These are phyloP conservation scores for Conticribra weissflogii DNA, from an alignment of 108 stramenopile species.

Conservation along the genomic window DNA sequence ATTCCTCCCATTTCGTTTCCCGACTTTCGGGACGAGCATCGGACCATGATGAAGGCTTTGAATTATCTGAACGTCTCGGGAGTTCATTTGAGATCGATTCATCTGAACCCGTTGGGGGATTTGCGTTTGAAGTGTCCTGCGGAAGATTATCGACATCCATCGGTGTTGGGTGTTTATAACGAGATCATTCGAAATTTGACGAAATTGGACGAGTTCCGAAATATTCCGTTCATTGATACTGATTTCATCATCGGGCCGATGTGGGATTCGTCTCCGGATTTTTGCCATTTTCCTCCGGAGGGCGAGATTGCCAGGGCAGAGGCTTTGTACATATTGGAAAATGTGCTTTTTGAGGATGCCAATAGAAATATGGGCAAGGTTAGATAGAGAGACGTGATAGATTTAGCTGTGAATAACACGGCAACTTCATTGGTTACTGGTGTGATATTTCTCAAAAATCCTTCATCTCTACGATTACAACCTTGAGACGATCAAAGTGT, in stretches of 20 bases:
- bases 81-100: conserved; percentile 6
- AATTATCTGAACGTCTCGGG: not conserved
- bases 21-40: conserved; percentile 1
- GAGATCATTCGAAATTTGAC: conserved; percentile 5
- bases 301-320: not conserved
- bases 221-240: conserved; percentile 6
- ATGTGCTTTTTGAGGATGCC: too few species aligned
- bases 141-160: conserved; percentile 11
- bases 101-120: conserved; percentile 11
- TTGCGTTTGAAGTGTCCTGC: not conserved
- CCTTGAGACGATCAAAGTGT: too few species aligned
- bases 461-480: too few species aligned
- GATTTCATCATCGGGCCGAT: conserved; percentile 9
- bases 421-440: too few species aligned
- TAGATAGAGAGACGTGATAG: too few species aligned
- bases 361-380: too few species aligned
- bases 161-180: conserved; percentile 2
- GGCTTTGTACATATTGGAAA: conserved; percentile 9
- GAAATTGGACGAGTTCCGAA: too few species aligned
- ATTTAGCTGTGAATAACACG: too few species aligned
- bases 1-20: conserved; percentile 11
- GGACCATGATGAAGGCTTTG: not conserved
- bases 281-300: conserved; percentile 9
- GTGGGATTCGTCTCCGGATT: conserved; percentile 10
- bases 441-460: too few species aligned